Conservation (phyloP, 2,329 filamentous ascomycete species). For the Ophiostoma perfectum region DNA sequence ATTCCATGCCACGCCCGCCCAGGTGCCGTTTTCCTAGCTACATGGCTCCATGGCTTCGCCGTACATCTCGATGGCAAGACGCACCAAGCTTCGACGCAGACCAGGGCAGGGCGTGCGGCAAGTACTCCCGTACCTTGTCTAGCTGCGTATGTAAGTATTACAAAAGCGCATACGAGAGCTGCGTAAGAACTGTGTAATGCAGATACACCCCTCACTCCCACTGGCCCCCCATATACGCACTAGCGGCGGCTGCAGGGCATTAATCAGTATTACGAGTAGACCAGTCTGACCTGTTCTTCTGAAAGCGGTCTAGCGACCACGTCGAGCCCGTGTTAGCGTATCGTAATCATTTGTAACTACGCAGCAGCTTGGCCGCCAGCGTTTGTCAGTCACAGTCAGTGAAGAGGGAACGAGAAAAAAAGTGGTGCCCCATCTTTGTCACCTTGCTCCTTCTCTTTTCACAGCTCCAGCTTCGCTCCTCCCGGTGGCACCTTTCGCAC, state of each 20-base stretch:
- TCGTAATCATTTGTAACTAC: slow-evolving; percentile 23
- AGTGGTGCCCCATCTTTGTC: neutral
- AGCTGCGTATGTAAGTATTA: slow-evolving; percentile 10
- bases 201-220: neutral
- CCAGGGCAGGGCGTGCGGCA: neutral
- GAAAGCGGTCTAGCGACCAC: neutral
- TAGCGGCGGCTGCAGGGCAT: neutral
- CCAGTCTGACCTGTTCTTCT: neutral
- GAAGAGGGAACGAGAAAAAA: no score
- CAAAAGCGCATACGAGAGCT: slow-evolving; percentile 15
- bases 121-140: neutral
- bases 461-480: neutral
- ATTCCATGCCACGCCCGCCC: neutral
- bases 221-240: neutral
- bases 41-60: no score
- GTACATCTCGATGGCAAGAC: neutral
- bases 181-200: slow-evolving; percentile 6
- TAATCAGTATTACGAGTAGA: slow-evolving; percentile 7
- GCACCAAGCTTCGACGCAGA: neutral
- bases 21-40: neutral
- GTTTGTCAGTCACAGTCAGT: neutral
- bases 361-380: neutral
- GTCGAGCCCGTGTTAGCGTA: slow-evolving; percentile 17
- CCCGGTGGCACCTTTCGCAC: neutral
- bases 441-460: neutral